phyloP scores from a whole-genome alignment of 2,329 filamentous ascomycete species.

The Cladophialophora psammophila region DNA sequence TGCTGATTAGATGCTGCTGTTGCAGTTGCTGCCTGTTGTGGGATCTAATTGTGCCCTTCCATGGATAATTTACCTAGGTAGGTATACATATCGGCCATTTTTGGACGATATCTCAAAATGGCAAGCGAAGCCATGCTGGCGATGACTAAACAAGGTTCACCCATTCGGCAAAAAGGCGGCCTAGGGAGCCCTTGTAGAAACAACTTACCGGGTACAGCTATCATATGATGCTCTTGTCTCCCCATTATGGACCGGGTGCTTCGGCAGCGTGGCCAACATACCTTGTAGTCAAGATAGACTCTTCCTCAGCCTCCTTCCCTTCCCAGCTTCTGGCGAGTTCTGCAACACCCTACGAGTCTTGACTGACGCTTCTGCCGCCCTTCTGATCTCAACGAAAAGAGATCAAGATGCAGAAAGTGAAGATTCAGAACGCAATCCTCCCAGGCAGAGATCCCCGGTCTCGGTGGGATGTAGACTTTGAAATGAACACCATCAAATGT shows the following conservation, averaged over 20 bases:
- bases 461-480: slow-evolving; percentile 33
- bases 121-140: neutral
- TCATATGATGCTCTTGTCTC: neutral
- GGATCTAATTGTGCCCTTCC: neutral
- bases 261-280: neutral
- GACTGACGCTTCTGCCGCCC: neutral
- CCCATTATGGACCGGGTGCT: neutral
- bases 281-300: neutral
- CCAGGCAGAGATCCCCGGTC: slow-evolving; percentile 31
- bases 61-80: neutral
- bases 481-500: slow-evolving; percentile 30
- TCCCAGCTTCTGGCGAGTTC: neutral
- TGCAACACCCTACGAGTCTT: neutral
- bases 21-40: neutral
- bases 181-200: neutral
- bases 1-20: neutral
- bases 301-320: neutral
- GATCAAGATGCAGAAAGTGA: slow-evolving; percentile 25
- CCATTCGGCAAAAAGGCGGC: neutral
- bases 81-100: neutral
- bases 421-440: slow-evolving; percentile 36
- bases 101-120: neutral
- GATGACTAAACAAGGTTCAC: slow-evolving; percentile 2
- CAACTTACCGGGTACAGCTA: neutral
- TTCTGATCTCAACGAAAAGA: neutral